Conservation (phyloP, 208 protist genomes). For the Wallacemonas sp. region DNA sequence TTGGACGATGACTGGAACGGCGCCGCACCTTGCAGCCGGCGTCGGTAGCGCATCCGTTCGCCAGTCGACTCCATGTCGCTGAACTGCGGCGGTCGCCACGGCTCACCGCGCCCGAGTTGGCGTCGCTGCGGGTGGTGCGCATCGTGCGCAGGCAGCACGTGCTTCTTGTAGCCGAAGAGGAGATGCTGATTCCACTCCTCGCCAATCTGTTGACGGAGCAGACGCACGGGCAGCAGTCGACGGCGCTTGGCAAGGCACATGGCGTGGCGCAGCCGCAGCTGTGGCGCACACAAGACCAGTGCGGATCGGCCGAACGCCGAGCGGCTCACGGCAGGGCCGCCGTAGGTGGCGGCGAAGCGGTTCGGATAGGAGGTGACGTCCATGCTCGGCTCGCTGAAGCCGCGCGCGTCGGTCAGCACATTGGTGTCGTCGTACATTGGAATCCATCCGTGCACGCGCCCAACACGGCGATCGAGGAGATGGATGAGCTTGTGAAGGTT, state of each 20-base stretch:
- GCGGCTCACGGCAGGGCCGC: slow-evolving; percentile 1
- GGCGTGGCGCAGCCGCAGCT: slow-evolving; percentile 49
- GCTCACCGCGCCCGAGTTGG: not conserved
- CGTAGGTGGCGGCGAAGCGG: slow-evolving; percentile 14
- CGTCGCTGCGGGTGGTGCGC: not conserved
- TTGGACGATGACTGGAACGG: slow-evolving; percentile 47
- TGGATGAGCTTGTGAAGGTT: slow-evolving; percentile 78
- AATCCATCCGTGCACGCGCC: slow-evolving; percentile 63
- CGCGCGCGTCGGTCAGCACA: slow-evolving; percentile 37
- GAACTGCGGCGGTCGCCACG: slow-evolving; percentile 7
- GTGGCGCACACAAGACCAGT: slow-evolving; percentile 2
- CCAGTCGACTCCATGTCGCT: slow-evolving; percentile 34
- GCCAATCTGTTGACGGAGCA: slow-evolving; percentile 48
- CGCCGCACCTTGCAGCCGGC: slow-evolving; percentile 46
- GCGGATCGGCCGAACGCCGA: slow-evolving; percentile 19
- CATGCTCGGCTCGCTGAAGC: slow-evolving; percentile 7
- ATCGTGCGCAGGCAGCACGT: slow-evolving; percentile 21
- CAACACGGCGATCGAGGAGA: slow-evolving; percentile 63
- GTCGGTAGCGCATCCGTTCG: slow-evolving; percentile 38
- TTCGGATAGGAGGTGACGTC: not conserved
- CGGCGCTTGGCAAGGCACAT: slow-evolving; percentile 68
- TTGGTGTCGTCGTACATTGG: slow-evolving; percentile 73
- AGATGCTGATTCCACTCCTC: slow-evolving; percentile 55
- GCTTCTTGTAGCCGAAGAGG: slow-evolving; percentile 63
- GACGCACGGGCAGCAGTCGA: slow-evolving; percentile 56